Conservation (phyloP, 1,139 yeast species). For the Zygoascus sp. region DNA sequence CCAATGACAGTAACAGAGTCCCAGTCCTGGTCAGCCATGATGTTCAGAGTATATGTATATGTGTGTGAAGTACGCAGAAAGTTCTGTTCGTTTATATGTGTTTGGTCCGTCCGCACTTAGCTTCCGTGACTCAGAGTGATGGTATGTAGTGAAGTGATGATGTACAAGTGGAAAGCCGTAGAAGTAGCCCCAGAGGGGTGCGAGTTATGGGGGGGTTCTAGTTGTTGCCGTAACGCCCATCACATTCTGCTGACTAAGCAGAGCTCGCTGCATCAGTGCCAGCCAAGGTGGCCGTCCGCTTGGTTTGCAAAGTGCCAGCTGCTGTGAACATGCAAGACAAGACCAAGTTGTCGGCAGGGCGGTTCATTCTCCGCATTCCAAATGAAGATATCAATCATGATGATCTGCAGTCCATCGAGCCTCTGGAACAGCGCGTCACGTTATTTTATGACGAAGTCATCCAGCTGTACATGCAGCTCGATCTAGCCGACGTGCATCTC, state of each 20-base stretch:
- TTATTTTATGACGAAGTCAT: slow-evolving; percentile 26
- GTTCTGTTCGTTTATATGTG: not conserved
- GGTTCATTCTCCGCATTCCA: not conserved
- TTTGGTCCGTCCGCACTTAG: too few species aligned
- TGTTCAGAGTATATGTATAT: not conserved
- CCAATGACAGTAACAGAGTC: slow-evolving; percentile 86
- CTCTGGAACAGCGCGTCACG: slow-evolving; percentile 6
- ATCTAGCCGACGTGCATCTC: not conserved
- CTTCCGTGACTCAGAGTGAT: not conserved
- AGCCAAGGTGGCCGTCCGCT: not conserved
- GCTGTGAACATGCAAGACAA: not conserved
- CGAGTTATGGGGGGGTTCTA: not conserved
- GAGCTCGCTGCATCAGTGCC: too few species aligned
- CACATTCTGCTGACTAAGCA: not conserved
- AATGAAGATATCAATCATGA: not conserved
- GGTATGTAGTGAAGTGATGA: not conserved
- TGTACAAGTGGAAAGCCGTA: not conserved
- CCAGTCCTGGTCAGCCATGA: slow-evolving; percentile 58
- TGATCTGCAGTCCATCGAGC: not conserved
- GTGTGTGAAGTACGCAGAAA: not conserved
- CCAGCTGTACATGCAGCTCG: slow-evolving; percentile 19
- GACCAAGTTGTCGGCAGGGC: not conserved
- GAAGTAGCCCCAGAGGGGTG: not conserved
- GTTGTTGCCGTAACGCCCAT: not conserved
- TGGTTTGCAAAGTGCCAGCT: too few species aligned